Percentiles rank a stretch among this genome's conserved stretches.
phyloP scores from a whole-genome alignment of 2,329 filamentous ascomycete species.

The Aphanocladium album region DNA sequence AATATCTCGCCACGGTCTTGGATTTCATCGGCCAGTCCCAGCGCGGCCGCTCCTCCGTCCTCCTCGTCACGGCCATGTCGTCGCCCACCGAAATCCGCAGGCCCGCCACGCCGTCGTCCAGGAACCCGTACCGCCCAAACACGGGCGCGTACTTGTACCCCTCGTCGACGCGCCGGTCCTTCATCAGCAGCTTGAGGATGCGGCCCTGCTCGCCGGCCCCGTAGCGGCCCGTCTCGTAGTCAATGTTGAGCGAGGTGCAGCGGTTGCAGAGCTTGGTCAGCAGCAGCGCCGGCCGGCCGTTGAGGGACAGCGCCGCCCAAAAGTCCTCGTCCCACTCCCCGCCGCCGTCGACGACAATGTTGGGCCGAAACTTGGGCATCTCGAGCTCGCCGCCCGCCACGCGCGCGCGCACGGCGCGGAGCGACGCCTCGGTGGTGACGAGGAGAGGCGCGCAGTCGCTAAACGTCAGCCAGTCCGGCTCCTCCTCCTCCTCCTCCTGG shows the following conservation, averaged over 20 bases:
- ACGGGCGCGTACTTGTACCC: slow-evolving; percentile 63
- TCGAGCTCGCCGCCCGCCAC: slow-evolving; percentile 51
- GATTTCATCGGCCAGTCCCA: slow-evolving; percentile 43
- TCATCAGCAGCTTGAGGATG: slow-evolving; percentile 65
- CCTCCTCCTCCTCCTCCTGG: background rate
- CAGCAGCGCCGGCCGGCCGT: slow-evolving; percentile 36
- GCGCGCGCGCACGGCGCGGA: slow-evolving; percentile 58
- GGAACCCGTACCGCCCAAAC: slow-evolving; percentile 69
- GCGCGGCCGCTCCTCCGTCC: slow-evolving; percentile 46
- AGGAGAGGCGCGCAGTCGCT: slow-evolving; percentile 72
- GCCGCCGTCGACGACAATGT: slow-evolving; percentile 62
- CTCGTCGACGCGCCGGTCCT: slow-evolving; percentile 64
- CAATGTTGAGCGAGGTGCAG: slow-evolving; percentile 66
- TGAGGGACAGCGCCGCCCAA: slow-evolving; percentile 58
- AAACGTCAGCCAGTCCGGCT: slow-evolving; percentile 58
- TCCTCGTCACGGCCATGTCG: slow-evolving; percentile 46
- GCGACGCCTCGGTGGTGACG: slow-evolving; percentile 63
- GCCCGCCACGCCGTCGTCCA: slow-evolving; percentile 27
- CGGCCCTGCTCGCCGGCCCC: slow-evolving; percentile 52
- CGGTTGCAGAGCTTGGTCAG: slow-evolving; percentile 67
- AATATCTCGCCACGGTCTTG: slow-evolving; percentile 21
- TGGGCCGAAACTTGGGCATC: slow-evolving; percentile 67
- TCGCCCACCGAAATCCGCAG: slow-evolving; percentile 49
- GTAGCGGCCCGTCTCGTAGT: slow-evolving; percentile 59
- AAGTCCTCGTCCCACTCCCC: slow-evolving; percentile 65